These are phyloP conservation scores for Sechiopsis laciniata DNA, from an alignment of 306 rosid species.

Conservation along the genomic window DNA sequence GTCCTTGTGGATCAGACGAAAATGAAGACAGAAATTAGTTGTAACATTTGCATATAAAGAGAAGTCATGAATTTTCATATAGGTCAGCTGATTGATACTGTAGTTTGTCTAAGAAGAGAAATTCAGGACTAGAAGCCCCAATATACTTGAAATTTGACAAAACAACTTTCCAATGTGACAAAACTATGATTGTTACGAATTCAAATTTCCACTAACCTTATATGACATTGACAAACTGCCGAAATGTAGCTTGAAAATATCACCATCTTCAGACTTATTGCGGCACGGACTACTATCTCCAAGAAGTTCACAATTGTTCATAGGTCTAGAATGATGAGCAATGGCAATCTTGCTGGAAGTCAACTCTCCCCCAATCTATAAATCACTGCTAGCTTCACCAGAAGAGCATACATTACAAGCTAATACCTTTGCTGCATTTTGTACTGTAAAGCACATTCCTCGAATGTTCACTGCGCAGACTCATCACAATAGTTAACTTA, in stretches of 20 bases:
- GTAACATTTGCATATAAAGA: background rate
- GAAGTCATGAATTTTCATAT: background rate
- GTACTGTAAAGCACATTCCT: slow-evolving; percentile 35
- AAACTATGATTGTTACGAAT: slow-evolving; percentile 7
- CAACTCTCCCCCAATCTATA: slow-evolving; percentile 11
- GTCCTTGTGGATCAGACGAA: too few relatives aligned
- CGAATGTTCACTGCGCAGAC: background rate
- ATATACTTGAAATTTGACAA: background rate
- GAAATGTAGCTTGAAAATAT: slow-evolving; percentile 56
- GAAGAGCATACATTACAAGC: slow-evolving; percentile 29
- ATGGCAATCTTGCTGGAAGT: background rate
- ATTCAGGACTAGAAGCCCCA: background rate
- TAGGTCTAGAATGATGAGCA: slow-evolving; percentile 8
- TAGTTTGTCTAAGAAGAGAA: background rate
- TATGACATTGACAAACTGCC: slow-evolving; percentile 48
- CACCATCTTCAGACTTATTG: slow-evolving; percentile 35
- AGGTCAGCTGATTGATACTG: background rate
- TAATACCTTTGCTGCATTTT: slow-evolving; percentile 21
- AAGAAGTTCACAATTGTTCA: slow-evolving; percentile 4
- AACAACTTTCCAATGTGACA: too few relatives aligned
- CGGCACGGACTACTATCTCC: slow-evolving; percentile 12
- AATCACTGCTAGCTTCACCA: slow-evolving; percentile 22
- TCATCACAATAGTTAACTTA: slow-evolving; percentile 6
- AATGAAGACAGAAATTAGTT: background rate
- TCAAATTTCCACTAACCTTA: slow-evolving; percentile 44